These are phyloP conservation scores for Colletotrichum sp. DNA, from an alignment of 2,329 filamentous ascomycete genomes.

Conservation along the genomic window DNA sequence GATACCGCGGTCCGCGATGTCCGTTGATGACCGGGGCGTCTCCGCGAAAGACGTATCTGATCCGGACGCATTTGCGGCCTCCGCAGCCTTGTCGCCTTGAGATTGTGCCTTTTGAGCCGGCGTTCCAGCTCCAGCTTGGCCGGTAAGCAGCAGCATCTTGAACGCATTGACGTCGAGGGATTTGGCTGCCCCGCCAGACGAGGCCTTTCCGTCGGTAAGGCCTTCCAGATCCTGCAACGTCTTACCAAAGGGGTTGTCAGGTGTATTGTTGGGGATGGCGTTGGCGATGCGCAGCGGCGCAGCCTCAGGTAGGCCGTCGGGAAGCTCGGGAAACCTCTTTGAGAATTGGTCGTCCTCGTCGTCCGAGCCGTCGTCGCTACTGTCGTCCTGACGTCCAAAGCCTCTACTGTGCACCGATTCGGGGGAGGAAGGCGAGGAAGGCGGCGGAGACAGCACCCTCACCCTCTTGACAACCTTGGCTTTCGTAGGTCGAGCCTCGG, in stretches of 20 bases:
- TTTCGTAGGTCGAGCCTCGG: constrained; percentile 27
- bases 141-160: constrained; percentile 76
- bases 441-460: constrained; percentile 68
- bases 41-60: constrained; percentile 33
- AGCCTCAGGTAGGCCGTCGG: constrained; percentile 12
- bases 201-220: constrained; percentile 32
- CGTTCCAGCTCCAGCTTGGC: constrained; percentile 48
- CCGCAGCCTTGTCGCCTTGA: constrained; percentile 57
- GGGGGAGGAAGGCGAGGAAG: constrained; percentile 62
- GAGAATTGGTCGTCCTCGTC: constrained; percentile 21
- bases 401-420: constrained; percentile 16
- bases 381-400: constrained; percentile 28
- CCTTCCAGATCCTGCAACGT: constrained; percentile 56
- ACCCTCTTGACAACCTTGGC: constrained; percentile 69
- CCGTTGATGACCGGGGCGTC: constrained; percentile 63
- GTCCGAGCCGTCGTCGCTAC: constrained; percentile 32
- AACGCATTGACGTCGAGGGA: constrained; percentile 80
- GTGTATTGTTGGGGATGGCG: constrained; percentile 28
- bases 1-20: constrained; percentile 56
- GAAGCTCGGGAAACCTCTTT: constrained; percentile 20
- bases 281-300: constrained; percentile 20
- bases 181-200: constrained; percentile 31
- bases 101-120: constrained; percentile 26
- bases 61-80: constrained; percentile 37
- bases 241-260: constrained; percentile 61